These are phyloP conservation scores for Apiotrichum montevideense DNA, from an alignment of 1,284 basidiomycete species.

Conservation along the genomic window DNA sequence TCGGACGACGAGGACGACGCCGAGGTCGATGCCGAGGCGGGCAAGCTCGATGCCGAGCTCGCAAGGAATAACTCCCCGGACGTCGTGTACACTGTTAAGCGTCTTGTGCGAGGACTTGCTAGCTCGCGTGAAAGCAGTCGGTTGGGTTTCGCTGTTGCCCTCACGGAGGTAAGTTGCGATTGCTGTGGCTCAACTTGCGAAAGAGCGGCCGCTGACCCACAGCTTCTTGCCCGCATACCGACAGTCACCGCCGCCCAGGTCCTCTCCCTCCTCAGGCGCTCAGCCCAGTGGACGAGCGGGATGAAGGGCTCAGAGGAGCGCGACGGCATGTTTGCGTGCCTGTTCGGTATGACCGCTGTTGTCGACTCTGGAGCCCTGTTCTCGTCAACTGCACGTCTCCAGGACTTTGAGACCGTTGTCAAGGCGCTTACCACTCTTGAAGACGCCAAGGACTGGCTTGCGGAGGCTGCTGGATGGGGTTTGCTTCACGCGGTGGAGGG, in stretches of 20 bases:
- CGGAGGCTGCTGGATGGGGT: slow-evolving; percentile 87
- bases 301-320: slow-evolving; percentile 87
- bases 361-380: slow-evolving; percentile 75
- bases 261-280: slow-evolving; percentile 62
- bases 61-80: slow-evolving; percentile 50
- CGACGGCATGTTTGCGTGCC: slow-evolving; percentile 81
- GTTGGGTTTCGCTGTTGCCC: slow-evolving; percentile 87
- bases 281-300: slow-evolving; percentile 61
- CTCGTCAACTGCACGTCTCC: slow-evolving; percentile 54
- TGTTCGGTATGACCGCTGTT: slow-evolving; percentile 81
- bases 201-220: no score
- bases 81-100: slow-evolving; percentile 78
- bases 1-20: slow-evolving; percentile 40
- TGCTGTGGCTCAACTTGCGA: no score
- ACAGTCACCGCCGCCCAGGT: slow-evolving; percentile 73
- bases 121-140: slow-evolving; percentile 88
- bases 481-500: slow-evolving; percentile 61
- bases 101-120: slow-evolving; percentile 78
- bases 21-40: background rate
- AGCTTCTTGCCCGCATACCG: slow-evolving; percentile 75
- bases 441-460: slow-evolving; percentile 81
- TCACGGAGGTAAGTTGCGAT: slow-evolving; percentile 70
- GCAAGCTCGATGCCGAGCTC: background rate
- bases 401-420: slow-evolving; percentile 61
- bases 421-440: slow-evolving; percentile 64